Evolutionary conservation across 805 yeast species (phyloP).

Genomic region (Sungouiozyma ichnusensis): DNA sequence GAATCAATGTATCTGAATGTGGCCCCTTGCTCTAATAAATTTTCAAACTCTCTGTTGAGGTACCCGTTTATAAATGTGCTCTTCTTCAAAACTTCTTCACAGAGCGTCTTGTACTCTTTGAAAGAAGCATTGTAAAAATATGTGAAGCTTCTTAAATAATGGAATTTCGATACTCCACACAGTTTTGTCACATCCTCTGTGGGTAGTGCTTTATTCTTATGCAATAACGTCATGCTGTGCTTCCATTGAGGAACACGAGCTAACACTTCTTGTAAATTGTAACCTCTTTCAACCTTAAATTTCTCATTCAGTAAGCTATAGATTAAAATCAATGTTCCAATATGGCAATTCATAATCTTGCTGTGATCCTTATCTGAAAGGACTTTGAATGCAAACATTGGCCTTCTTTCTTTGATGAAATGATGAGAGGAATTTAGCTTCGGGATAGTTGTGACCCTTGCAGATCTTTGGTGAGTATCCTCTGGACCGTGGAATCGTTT

Average conservation of each 20-base stretch:
- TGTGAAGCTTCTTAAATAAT: background rate
- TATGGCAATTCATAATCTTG: background rate
- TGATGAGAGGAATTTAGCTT: background rate
- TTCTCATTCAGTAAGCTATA: background rate
- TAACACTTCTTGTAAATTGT: background rate
- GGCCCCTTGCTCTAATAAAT: background rate
- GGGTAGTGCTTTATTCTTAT: background rate
- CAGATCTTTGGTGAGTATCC: no score
- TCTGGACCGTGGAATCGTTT: no score
- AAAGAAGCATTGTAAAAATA: background rate
- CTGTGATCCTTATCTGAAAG: background rate
- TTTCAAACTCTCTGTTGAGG: background rate
- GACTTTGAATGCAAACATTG: background rate
- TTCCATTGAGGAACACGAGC: background rate
- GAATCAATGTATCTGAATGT: background rate
- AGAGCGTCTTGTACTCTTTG: background rate
- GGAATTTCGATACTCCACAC: background rate
- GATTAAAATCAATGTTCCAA: background rate
- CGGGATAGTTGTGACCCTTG: background rate
- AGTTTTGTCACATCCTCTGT: background rate
- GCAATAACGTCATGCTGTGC: background rate
- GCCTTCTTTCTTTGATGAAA: background rate
- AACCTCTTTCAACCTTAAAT: background rate
- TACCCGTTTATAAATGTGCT: background rate
- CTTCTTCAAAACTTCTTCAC: background rate